Evolutionary conservation across 1,139 yeast species (phyloP).

Genomic region (Scheffersomyces parashehatae): DNA sequence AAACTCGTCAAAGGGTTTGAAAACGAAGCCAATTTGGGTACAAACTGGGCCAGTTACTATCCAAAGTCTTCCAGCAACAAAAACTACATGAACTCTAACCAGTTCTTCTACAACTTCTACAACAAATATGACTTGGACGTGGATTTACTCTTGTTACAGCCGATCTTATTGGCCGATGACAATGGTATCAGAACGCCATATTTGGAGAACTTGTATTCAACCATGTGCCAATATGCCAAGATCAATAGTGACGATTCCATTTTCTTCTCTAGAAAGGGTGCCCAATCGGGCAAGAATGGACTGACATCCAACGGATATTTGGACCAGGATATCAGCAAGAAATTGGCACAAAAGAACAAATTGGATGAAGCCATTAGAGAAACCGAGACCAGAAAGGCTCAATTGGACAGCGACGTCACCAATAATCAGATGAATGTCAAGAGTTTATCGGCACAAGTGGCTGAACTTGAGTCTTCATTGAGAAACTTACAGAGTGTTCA

Average conservation of each 20-base stretch:
- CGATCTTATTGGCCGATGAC: slow-evolving; percentile 85
- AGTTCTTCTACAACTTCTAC: slow-evolving; percentile 60
- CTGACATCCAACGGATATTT: not conserved
- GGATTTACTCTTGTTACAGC: slow-evolving; percentile 78
- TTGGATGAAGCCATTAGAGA: slow-evolving; percentile 23
- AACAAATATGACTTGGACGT: slow-evolving; percentile 57
- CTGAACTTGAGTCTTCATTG: slow-evolving; percentile 4
- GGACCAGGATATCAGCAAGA: not conserved
- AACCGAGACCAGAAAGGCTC: slow-evolving; percentile 19
- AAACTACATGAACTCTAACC: slow-evolving; percentile 48
- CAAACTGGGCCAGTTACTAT: slow-evolving; percentile 51
- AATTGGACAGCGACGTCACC: slow-evolving; percentile 19
- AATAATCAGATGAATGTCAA: slow-evolving; percentile 14
- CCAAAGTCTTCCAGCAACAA: slow-evolving; percentile 29
- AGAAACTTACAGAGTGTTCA: not conserved
- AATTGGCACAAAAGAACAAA: slow-evolving; percentile 9
- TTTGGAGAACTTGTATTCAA: slow-evolving; percentile 81
- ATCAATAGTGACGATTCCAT: slow-evolving; percentile 41
- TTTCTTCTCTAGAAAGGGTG: slow-evolving; percentile 32
- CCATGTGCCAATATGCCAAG: slow-evolving; percentile 66
- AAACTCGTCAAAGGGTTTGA: slow-evolving; percentile 66
- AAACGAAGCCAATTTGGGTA: slow-evolving; percentile 59
- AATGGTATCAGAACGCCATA: slow-evolving; percentile 84
- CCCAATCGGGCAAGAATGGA: not conserved
- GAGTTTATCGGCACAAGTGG: slow-evolving; percentile 10